A percentile compares a stretch with the other conserved stretches of the same genome.
phyloP scores from a whole-genome alignment of 2,329 filamentous ascomycete genomes.

The Neospermospora avenae region DNA sequence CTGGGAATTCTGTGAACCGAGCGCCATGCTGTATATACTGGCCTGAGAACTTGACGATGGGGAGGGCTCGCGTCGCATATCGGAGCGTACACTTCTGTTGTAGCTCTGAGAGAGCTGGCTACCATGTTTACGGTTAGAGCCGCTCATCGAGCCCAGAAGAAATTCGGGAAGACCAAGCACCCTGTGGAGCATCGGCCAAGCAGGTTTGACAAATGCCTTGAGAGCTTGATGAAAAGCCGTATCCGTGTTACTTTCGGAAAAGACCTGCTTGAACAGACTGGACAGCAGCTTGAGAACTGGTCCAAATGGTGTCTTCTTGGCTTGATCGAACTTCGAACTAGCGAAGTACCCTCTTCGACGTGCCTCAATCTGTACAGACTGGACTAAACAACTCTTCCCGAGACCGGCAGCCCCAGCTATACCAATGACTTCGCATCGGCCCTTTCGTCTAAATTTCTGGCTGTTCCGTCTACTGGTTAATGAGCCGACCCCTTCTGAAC shows the following conservation, averaged over 20 bases:
- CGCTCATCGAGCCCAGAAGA: slow-evolving; percentile 45
- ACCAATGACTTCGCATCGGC: slow-evolving; percentile 61
- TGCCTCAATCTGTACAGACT: slow-evolving; percentile 59
- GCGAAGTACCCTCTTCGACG: slow-evolving; percentile 61
- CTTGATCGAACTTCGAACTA: slow-evolving; percentile 63
- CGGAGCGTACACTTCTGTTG: slow-evolving; percentile 31
- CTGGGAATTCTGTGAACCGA: slow-evolving; percentile 51
- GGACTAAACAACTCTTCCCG: slow-evolving; percentile 64
- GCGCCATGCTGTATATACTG: slow-evolving; percentile 27
- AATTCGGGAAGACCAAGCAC: slow-evolving; percentile 67
- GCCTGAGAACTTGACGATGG: slow-evolving; percentile 28
- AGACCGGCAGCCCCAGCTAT: slow-evolving; percentile 60
- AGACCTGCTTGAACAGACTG: slow-evolving; percentile 64
- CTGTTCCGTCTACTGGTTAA: slow-evolving; percentile 28
- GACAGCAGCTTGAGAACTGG: slow-evolving; percentile 63
- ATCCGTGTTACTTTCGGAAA: slow-evolving; percentile 63
- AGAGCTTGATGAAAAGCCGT: slow-evolving; percentile 60
- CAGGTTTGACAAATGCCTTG: slow-evolving; percentile 59
- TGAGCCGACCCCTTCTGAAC: slow-evolving; percentile 33
- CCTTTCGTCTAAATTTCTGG: slow-evolving; percentile 56
- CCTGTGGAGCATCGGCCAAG: slow-evolving; percentile 62
- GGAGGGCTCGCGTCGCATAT: slow-evolving; percentile 31
- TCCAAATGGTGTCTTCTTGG: slow-evolving; percentile 58
- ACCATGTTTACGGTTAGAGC: slow-evolving; percentile 14
- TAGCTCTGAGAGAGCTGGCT: slow-evolving; percentile 26